Conservation (phyloP, 1,284 basidiomycete species). For the Ustilago sp. region DNA sequence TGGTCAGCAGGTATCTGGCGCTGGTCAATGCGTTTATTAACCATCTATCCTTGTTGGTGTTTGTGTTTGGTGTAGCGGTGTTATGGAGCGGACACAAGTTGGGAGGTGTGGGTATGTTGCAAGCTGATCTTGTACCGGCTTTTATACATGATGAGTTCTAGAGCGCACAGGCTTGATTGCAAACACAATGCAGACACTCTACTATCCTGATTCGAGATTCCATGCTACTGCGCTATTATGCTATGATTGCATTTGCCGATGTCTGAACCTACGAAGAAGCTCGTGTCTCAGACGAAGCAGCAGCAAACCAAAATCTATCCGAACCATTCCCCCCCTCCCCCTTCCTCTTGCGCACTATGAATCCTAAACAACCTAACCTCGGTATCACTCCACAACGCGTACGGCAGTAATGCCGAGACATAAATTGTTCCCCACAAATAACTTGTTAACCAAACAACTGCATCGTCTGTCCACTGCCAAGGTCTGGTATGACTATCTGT, state of each 20-base stretch:
- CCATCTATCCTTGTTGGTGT: slow-evolving; percentile 57
- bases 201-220: background rate
- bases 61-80: slow-evolving; percentile 51
- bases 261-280: background rate
- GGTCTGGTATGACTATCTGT: slow-evolving; percentile 30
- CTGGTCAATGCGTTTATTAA: slow-evolving; percentile 48
- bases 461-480: slow-evolving; percentile 61
- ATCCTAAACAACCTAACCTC: slow-evolving; percentile 44
- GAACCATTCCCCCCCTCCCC: background rate
- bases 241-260: background rate
- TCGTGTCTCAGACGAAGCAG: background rate
- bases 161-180: background rate
- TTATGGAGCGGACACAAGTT: slow-evolving; percentile 39
- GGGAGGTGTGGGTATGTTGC: slow-evolving; percentile 34
- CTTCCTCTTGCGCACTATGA: slow-evolving; percentile 5
- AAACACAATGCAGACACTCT: background rate
- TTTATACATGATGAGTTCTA: slow-evolving; percentile 41
- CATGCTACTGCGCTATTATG: background rate
- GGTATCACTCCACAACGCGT: slow-evolving; percentile 54
- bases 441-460: slow-evolving; percentile 57
- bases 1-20: slow-evolving; percentile 38
- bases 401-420: slow-evolving; percentile 49
- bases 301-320: slow-evolving; percentile 7
- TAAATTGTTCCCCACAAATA: slow-evolving; percentile 67
- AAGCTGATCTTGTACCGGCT: background rate